Evolutionary conservation across 129 eudicot species (phyloP), one percentile per base, ranked within the genome.

Genomic region (Centrapalus pauciflorus): DNA sequence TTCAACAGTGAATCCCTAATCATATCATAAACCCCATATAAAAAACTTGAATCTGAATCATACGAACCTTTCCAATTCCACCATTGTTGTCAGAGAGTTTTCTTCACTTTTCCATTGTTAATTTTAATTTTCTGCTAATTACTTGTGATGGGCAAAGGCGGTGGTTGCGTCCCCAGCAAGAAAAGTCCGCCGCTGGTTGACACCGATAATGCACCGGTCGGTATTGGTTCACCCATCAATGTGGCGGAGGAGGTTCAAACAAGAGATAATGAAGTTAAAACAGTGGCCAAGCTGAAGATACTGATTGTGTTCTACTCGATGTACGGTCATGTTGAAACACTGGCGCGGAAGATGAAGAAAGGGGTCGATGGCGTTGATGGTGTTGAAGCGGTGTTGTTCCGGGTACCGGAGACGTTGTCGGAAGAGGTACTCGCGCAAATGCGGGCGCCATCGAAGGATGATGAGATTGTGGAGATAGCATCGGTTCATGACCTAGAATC

Each of bases 151-250:
- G 98, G 98, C 27, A 92, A 92, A 88, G 98, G 98, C 49, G 98
- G 95, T 4, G 98, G 98, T 1, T 92, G 98, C 69, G 95, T 92
- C 4, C 90, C 98, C 4, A 92, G 96, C 89, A 92, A 89, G 81
- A 83, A 86, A 35, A 72, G 64, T 0, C 80, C 81, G 20, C 82
- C 83, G 26, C 63, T 71, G 17, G 67, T 73, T 12, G 76, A 55
- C 49, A 11, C 76, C 79, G 68, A 70, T 19, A 37, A 67, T 6
- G 38, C 72, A 52, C 80, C 84, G 21, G 60, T 62, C 68, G 56
- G 24, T 8, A 5, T 69, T 41, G 32, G 71, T 5, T 65, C 77
- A 17, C 66, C 64, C 25, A 61, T 32, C 69, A 35, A 9, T 21
- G 21, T 66, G 5, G 17, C 55, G 3, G 60, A 48, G 17, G 58